Evolutionary conservation across 2,329 filamentous ascomycete species (phyloP).

Genomic region (Claviceps sp.): DNA sequence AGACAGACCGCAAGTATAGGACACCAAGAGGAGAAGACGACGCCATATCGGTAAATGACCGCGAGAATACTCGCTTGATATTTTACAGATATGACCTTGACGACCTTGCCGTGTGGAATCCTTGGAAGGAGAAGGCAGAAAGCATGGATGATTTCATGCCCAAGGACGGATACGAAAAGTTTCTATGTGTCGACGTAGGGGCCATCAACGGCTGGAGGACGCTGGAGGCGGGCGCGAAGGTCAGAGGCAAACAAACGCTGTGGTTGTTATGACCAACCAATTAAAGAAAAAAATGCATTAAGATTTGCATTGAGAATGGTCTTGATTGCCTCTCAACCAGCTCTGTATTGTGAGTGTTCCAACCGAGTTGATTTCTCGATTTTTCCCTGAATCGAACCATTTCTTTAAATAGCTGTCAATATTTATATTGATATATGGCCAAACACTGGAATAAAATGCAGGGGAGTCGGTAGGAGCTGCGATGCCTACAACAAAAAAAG

Average conservation of each 20-base stretch:
- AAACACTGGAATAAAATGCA: not conserved
- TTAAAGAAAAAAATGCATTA: no score
- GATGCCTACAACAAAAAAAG: not conserved
- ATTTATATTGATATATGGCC: not conserved
- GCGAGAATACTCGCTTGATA: conserved; percentile 45
- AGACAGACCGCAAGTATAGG: conserved; percentile 75
- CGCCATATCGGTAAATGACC: conserved; percentile 46
- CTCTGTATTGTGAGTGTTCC: no score
- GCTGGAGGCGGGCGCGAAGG: conserved; percentile 55
- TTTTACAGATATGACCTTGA: conserved; percentile 67
- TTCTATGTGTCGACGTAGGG: conserved; percentile 91
- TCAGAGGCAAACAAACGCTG: no score
- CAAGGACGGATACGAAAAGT: conserved; percentile 79
- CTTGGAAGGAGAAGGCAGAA: conserved; percentile 75
- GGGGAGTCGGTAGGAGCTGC: not conserved
- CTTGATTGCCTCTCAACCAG: no score
- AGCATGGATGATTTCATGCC: conserved; percentile 79
- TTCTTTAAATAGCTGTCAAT: not conserved
- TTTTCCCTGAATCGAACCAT: not conserved
- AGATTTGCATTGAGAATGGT: no score
- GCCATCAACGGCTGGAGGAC: conserved; percentile 70
- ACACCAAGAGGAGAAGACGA: no score
- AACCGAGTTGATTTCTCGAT: no score
- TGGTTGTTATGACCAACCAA: no score
- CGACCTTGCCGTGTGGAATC: conserved; percentile 94